Base-by-base conservation (phyloP, 202 grass and related monocot species). In the Dendrocalamus latiflorus region DNA sequence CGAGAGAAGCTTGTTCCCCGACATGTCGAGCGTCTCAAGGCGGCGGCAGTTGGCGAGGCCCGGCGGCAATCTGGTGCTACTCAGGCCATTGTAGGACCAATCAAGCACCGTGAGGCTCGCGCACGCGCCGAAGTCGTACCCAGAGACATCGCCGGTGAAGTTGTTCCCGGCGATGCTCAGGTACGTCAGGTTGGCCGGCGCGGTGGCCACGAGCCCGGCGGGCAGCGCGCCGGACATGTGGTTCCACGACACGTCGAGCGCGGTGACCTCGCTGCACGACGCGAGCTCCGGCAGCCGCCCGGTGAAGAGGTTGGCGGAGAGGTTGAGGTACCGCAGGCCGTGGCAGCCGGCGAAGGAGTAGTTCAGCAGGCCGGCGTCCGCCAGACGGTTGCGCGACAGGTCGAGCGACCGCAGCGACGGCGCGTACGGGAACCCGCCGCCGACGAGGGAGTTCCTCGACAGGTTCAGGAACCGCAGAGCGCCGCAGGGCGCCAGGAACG, bases 151-250 rank as follows among this genome's bases (percentile, higher is more conserved):
- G 0, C 96, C 93, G 6, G 93, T 90, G 49, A 98, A 47, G 74
- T 99, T 99, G 89, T 95, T 99, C 42, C 85, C 77, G 53, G 94
- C 89, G 42, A 96, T 69, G 84, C 76, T 86, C 10, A 96, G 83
- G 55, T 48, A 21, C 44, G 76, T 83, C 68, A 96, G n/a, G 64
- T 80, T 87, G 2, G 86, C 64, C 28, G 91, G 88, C 75, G 85
- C 74, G 24, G 66, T 20, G 12, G 88, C 59, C 63, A 96, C 21
- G 70, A 93, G 36, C 12, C 74, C 77, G 17, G 80, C 55, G 0
- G 93, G 90, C 26, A 96, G 85, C 65, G 56, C 70, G 21, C 91
- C 91, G 33, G 93, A 96, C n/a, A 96, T 69, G 61, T 24, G 87
- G 80, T 96, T 96, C 47, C 83, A 89, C 15, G 94, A 99, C 67